Evolutionary conservation across 139 green algal genomes (phyloP), one percentile per base, ranked within the genome.

Genomic region (Coelastrella sp.): DNA sequence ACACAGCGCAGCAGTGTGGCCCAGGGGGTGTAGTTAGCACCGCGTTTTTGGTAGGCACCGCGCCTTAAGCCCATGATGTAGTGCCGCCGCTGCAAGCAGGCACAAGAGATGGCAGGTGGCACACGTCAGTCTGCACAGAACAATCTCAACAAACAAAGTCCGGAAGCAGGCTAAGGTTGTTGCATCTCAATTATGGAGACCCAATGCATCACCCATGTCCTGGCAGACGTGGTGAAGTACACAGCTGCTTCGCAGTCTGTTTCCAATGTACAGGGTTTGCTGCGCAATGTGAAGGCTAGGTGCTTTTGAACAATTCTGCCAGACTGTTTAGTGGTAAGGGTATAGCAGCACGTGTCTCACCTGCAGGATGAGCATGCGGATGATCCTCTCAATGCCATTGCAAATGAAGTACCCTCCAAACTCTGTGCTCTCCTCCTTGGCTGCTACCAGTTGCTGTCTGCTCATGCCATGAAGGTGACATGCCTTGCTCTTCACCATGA

Each of bases 341-440:
- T 47, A 47, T 1, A 47, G 32, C 32, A 47, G 32, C 86, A 66
- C 5, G 20, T 13, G 2, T 16, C 74, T 1, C 80, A 92, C 90
- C 92, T 94, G 92, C 75, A 90, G 77, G 57, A 99, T 96, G 76
- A 99, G 94, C 93, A 98, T 95, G 87, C 98, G 94, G 61, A 99
- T 97, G 89, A 99, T 97, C 85, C 97, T 96, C 93, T 99, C 98
- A 61, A 99, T 98, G 88, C 98, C 98, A 93, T 99, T 99, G 93
- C 96, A 97, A 47, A 99, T 96, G 91, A 99, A 99, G 93, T 98
- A 98, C 71, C 98, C 98, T 65, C 97, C 97, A 92, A 98, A 96
- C 92, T 99, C 98, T 64, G 94, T 97, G 20, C 83, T 84, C 90
- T 99, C 97, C 93, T 99, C 97, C 58, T 96, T 96, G 5, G 83